Percentiles rank a stretch among this genome's conserved stretches.
phyloP scores from a whole-genome alignment of 2,329 filamentous ascomycete genomes.

The Colletotrichum liaoningense region DNA sequence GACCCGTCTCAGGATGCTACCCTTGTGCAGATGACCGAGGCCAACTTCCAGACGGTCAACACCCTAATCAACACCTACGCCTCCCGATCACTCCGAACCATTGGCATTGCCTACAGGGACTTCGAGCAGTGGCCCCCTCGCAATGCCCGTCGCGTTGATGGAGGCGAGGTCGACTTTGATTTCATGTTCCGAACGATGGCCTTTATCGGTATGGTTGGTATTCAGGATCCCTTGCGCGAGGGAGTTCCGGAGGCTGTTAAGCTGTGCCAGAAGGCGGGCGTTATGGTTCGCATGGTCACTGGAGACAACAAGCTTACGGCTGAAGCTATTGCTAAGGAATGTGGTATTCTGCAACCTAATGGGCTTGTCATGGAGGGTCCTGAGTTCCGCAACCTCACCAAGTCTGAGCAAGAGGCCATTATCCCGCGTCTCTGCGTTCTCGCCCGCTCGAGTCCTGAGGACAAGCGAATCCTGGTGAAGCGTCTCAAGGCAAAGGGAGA shows the following conservation, averaged over 20 bases:
- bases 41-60: constrained; percentile 68
- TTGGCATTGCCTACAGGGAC: constrained; percentile 85
- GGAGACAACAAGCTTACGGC: constrained; percentile 86
- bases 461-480: constrained; percentile 80
- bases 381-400: constrained; percentile 78
- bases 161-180: constrained; percentile 72
- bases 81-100: constrained; percentile 82
- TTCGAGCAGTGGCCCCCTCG: constrained; percentile 87
- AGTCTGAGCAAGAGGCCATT: constrained; percentile 72
- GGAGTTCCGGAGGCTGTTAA: constrained; percentile 80
- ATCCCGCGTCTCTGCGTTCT: constrained; percentile 78
- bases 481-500: constrained; percentile 79
- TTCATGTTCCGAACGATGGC: constrained; percentile 75
- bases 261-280: constrained; percentile 80
- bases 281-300: constrained; percentile 87
- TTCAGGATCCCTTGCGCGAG: constrained; percentile 82
- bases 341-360: constrained; percentile 76
- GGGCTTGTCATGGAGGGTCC: constrained; percentile 83
- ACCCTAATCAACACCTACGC: constrained; percentile 82
- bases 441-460: constrained; percentile 80
- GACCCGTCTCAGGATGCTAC: constrained; percentile 60
- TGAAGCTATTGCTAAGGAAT: constrained; percentile 82
- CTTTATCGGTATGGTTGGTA: constrained; percentile 79
- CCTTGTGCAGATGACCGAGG: constrained; percentile 57
- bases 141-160: constrained; percentile 64